Evolutionary conservation across 495 filamentous ascomycete species (phyloP), one percentile per base, ranked within the genome.

Genomic region (Rostrohypoxylon terebratum): DNA sequence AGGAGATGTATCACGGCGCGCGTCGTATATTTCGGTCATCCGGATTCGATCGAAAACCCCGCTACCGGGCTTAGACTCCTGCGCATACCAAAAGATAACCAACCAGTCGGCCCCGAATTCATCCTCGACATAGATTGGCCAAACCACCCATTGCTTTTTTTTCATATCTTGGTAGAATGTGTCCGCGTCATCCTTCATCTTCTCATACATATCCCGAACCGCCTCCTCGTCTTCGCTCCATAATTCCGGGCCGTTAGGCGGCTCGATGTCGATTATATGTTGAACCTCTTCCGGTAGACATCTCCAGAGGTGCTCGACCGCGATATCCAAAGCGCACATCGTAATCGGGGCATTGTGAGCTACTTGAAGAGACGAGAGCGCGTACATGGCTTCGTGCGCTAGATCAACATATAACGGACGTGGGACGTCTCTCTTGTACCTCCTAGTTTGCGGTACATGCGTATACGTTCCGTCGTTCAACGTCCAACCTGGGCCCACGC

Each of bases 41-140:
- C 42, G 42, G 9, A 45, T n/a, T 6, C 16, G 69, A 51, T 80
- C 76, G 40, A 75, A 71, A 16, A 77, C 59, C 0, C 16, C 48
- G 31, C 47, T 42, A 42, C 4, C 4, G 38, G 38, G 11, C 38
- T 14, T 18, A 14, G 25, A 9, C 6, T 18, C 42, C 0, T 38
- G 5, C 10, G 72, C 42, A 16, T 58, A 60, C 74, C 68, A 78
- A 9, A 72, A 42, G 5, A 70, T 47, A 38, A 72, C 31, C 3
- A 78, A 47, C 9, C 25, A 78, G 34, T 77, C 74, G 13, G 31
- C 51, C 1, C 76, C 76, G 54, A 61, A 75, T 10, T 71, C 8
- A n/a, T 78, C 76, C 55, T 78, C 76, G 2, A 78, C 63, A 66
- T 69, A 78, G 33, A 78, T 23, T 8, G 76, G 76, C 74, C 75